Conservation (phyloP, 495 filamentous ascomycete species). For the Neurospora sublineolata region DNA sequence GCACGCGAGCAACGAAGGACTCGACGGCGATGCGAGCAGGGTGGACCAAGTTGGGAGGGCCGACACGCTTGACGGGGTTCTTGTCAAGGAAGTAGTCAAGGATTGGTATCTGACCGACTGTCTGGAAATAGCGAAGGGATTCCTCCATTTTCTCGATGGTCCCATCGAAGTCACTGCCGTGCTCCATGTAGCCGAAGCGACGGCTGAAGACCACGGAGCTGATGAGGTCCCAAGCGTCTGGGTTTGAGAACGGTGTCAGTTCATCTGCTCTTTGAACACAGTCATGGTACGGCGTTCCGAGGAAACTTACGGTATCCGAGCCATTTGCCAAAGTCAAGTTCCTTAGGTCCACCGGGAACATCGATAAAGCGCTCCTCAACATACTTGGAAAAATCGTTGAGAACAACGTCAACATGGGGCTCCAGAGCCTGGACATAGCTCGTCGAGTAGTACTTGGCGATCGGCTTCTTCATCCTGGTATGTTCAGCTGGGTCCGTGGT, state of each 20-base stretch:
- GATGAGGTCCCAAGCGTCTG: constrained; percentile 29
- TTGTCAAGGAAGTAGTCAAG: constrained; percentile 37
- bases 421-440: constrained; percentile 23
- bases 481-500: constrained; percentile 19
- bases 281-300: neutral
- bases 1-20: constrained; percentile 3
- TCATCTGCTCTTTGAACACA: neutral
- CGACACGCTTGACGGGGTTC: constrained; percentile 29
- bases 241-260: neutral
- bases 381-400: constrained; percentile 17
- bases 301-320: constrained; percentile 14
- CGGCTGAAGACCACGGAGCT: constrained; percentile 24
- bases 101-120: constrained; percentile 33
- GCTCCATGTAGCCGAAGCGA: constrained; percentile 26
- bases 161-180: constrained; percentile 26
- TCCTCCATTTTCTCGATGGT: constrained; percentile 29
- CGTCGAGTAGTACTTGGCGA: constrained; percentile 27
- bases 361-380: constrained; percentile 25
- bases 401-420: constrained; percentile 22
- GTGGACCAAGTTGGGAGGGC: constrained; percentile 16
- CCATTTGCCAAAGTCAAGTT: constrained; percentile 25
- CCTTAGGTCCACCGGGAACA: constrained; percentile 4
- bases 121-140: constrained; percentile 32
- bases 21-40: constrained; percentile 6
- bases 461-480: constrained; percentile 22